Base-by-base conservation (phyloP, 371 early-diverging fungal species). In the Batrachochytrium dendrobatidis region DNA sequence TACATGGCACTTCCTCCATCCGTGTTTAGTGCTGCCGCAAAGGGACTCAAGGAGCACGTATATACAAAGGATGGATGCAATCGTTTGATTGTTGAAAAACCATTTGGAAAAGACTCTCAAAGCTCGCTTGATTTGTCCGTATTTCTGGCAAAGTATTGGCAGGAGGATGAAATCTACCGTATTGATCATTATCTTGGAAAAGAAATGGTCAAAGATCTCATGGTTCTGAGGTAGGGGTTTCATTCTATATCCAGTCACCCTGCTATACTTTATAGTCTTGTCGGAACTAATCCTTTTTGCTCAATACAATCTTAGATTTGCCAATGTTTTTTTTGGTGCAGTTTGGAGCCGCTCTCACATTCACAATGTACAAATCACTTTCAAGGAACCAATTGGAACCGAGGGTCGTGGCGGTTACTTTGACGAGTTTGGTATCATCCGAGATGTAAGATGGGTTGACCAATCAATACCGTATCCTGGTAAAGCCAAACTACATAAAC, bases 381-480 rank as follows among this genome's bases (percentile, higher is more conserved):
- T 99, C 76, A 98, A 98, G 70, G 99, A 99, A 67, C 86, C 85
- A 59, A 86, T 99, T 71, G 99, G 99, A 22, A 97, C 95, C 5
- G 92, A 97, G 67, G 99, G 99, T 34, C 90, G 99, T 34, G 98
- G 98, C 46, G 94, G 95, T 12, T 99, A 98, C 81, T 99, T 99
- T 85, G 99, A 99, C 73, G 91, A 95, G 72, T 94, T 92, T 74
- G 99, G 99, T 49, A 96, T 98, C 53, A 92, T 99, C 64, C 92
- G 98, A 61, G 99, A 99, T 71, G 97, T 99, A 52, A 46, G 26
- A 24, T 12, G 29, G 30, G 4, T 17, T 25, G 53, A 0, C 7
- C 33, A 51, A 25, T 3, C 4, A n/a, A 5, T 34, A 8, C 20
- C 26, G 7, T 12, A 3, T 20, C 32, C 25, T 35, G 30, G 20